Base-by-base conservation (phyloP, 495 filamentous ascomycete species). In the Glarea lozoyensis region DNA sequence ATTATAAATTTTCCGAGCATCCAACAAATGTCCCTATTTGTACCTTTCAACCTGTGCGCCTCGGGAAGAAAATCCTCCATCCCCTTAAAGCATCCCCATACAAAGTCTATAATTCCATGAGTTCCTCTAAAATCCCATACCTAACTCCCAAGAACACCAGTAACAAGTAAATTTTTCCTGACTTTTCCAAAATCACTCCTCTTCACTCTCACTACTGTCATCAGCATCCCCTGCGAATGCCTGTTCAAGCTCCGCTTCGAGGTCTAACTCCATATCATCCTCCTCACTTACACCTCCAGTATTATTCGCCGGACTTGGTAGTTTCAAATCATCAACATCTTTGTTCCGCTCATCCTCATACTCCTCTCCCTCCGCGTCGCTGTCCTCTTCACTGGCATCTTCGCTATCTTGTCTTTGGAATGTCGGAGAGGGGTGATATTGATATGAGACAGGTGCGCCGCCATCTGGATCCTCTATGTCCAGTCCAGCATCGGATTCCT, bases 141-240 rank as follows among this genome's bases (percentile, higher is more conserved):
- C 31, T 4, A 13, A 34, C 17, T 7, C 31, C 31, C 31, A 34
- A 13, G n/a, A 4, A 4, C n/a, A 11, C 31, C 17, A n/a, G n/a
- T n/a, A n/a, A 11, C 31, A 34, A 34, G 12, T 11, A 11, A 11
- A 34, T 7, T 7, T 34, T 30, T 16, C n/a, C 16, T 12, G 37
- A 40, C 10, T 29, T 40, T 20, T 27, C 5, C 24, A 17, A n/a
- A 16, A 3, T 54, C 42, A 58, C 37, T 58, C 55, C 31, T 58
- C 55, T 22, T 58, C 55, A 37, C 55, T 58, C 46, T 58, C 55
- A 33, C 40, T 43, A 32, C 40, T 43, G 32, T 52, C 55, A 37
- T 58, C 52, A 37, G 49, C 52, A 29, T 21, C 46, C 6, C 36
- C 43, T 18, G 44, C 42, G 33, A 55, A 30, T 19, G 45, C 55